phyloP scores from a whole-genome alignment of 192 early-diverging fungal genomes.

The Linnemannia exigua region DNA sequence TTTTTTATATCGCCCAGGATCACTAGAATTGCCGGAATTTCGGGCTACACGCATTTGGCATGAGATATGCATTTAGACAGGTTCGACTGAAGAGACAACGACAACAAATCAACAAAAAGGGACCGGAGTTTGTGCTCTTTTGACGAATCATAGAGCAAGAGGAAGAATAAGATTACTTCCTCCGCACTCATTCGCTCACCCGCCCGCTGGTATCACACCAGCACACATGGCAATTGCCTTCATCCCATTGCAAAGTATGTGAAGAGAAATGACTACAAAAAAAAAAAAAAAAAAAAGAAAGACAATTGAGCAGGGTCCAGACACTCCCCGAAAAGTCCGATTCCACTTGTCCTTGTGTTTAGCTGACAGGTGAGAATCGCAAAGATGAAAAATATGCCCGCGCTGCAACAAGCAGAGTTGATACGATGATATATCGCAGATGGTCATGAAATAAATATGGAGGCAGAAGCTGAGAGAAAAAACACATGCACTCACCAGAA shows the following conservation, averaged over 20 bases:
- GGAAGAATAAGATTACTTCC: not conserved
- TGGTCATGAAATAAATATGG: not conserved
- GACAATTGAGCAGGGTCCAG: not conserved
- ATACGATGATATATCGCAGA: not conserved
- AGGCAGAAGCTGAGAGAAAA: not conserved
- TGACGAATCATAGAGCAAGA: not conserved
- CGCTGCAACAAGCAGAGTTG: too few species aligned
- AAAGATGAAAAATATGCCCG: not conserved
- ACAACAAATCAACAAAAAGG: not conserved
- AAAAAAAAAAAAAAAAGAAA: not conserved
- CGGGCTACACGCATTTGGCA: too few species aligned
- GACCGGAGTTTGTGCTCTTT: not conserved
- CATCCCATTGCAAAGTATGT: not conserved
- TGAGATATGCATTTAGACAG: too few species aligned
- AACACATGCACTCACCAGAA: slow-evolving; percentile 72
- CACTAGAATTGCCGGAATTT: too few species aligned
- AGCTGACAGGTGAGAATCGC: not conserved
- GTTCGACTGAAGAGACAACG: not conserved
- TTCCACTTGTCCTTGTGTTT: not conserved
- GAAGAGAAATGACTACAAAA: not conserved
- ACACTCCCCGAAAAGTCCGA: not conserved
- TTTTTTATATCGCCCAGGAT: too few species aligned
- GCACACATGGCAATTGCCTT: not conserved
- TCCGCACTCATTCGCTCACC: not conserved
- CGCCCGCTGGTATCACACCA: not conserved